These are phyloP conservation scores for fission yeast (Schizosaccharomyces pombe) DNA, from an alignment of 805 yeast genomes.

Conservation along the genomic window DNA sequence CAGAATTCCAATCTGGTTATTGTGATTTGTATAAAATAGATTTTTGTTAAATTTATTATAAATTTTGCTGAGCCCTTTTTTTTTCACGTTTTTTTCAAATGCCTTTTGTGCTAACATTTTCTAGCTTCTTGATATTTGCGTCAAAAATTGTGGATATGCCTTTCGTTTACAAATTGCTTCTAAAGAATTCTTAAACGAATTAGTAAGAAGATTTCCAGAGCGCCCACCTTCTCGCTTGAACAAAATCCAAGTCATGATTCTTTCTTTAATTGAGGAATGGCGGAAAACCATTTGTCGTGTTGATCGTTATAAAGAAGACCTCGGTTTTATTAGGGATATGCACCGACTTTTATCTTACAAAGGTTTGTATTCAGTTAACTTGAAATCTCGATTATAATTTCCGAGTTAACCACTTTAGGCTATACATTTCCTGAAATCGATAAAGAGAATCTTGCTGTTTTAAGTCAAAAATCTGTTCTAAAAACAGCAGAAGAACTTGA, in stretches of 20 bases:
- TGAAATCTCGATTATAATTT: neutral
- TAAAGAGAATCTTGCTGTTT: slow-evolving; percentile 75
- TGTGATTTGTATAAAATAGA: too few species aligned
- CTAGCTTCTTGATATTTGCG: slow-evolving; percentile 53
- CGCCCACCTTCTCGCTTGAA: slow-evolving; percentile 73
- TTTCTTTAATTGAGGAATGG: slow-evolving; percentile 93
- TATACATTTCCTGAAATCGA: slow-evolving; percentile 81
- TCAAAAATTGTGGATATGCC: slow-evolving; percentile 94
- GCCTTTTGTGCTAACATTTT: neutral
- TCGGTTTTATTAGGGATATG: slow-evolving; percentile 87
- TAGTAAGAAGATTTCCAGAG: slow-evolving; percentile 84
- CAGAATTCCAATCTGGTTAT: too few species aligned
- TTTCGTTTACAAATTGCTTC: slow-evolving; percentile 85
- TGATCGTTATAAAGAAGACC: slow-evolving; percentile 71
- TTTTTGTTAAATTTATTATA: too few species aligned
- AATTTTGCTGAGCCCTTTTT: neutral
- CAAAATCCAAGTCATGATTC: slow-evolving; percentile 57
- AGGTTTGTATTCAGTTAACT: too few species aligned
- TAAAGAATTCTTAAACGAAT: slow-evolving; percentile 79
- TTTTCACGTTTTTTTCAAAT: neutral
- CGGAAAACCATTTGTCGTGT: slow-evolving; percentile 80
- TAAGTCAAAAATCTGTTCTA: slow-evolving; percentile 38
- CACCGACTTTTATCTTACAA: slow-evolving; percentile 70
- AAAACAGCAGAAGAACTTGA: slow-evolving; percentile 77
- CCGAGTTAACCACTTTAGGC: slow-evolving; percentile 17